Evolutionary conservation across 768 basidiomycete genomes (phyloP).

Genomic region (Panus rudis): DNA sequence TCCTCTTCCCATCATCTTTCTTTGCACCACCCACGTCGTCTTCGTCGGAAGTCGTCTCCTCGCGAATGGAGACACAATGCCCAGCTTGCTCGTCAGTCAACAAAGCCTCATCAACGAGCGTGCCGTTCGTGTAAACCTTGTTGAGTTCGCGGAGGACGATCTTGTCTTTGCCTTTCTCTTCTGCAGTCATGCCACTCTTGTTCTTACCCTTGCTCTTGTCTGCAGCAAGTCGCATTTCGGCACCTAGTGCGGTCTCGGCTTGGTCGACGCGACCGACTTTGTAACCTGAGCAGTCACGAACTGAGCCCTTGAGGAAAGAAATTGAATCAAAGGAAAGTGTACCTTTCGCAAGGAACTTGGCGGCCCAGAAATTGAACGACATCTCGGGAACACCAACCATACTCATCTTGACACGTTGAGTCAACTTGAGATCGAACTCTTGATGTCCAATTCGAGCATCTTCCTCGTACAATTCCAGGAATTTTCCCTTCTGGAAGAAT

Average conservation of each 20-base stretch:
- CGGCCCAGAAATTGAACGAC: constrained; percentile 89
- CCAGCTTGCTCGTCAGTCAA: constrained; percentile 90
- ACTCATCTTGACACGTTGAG: constrained; percentile 93
- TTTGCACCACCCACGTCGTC: constrained; percentile 35
- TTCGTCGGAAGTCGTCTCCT: constrained; percentile 37
- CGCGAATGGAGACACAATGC: constrained; percentile 88
- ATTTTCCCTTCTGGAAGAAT: constrained; percentile 99
- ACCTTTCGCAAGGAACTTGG: constrained; percentile 83
- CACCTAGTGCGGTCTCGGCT: constrained; percentile 92
- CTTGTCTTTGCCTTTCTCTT: constrained; percentile 65
- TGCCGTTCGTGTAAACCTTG: constrained; percentile 95
- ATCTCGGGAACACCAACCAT: constrained; percentile 98
- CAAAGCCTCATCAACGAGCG: constrained; percentile 84
- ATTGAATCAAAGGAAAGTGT: background rate
- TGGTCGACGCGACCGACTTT: constrained; percentile 97
- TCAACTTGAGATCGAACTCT: constrained; percentile 91
- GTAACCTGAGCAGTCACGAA: constrained; percentile 44
- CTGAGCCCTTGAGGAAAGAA: background rate
- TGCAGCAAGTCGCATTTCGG: constrained; percentile 88
- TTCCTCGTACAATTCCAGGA: constrained; percentile 91
- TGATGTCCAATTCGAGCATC: constrained; percentile 91
- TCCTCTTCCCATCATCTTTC: constrained; percentile 27
- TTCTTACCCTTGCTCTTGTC: constrained; percentile 50
- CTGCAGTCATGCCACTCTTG: constrained; percentile 15
- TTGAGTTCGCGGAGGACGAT: constrained; percentile 80